A percentile compares a stretch with the other conserved stretches of the same genome.
Conservation (phyloP, 1,284 basidiomycete species). For the Ustilago hordei region DNA sequence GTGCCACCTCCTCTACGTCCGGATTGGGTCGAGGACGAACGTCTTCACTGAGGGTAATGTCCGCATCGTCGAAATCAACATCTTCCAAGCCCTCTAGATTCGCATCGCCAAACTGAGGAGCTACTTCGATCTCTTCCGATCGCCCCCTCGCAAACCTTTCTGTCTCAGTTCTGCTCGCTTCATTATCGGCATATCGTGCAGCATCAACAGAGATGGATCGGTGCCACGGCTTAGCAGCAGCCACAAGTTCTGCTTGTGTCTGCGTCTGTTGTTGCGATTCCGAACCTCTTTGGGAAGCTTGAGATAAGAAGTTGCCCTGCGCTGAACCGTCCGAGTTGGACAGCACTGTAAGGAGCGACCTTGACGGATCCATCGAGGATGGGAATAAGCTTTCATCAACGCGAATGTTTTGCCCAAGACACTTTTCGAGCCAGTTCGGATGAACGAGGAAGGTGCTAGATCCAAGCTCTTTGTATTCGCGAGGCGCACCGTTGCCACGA, state of each 20-base stretch:
- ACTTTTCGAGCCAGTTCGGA: constrained; percentile 50
- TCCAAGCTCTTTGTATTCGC: constrained; percentile 29
- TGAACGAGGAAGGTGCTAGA: constrained; percentile 30
- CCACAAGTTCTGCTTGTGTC: constrained; percentile 31
- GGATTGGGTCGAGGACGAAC: neutral
- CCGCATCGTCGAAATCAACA: constrained; percentile 27
- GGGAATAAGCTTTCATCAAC: constrained; percentile 51
- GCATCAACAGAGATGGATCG: constrained; percentile 47
- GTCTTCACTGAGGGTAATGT: constrained; percentile 35
- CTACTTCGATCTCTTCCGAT: constrained; percentile 21
- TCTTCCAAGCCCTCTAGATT: neutral
- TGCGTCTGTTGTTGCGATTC: constrained; percentile 9
- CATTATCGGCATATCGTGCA: constrained; percentile 1
- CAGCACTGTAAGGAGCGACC: constrained; percentile 35
- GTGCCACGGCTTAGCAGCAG: constrained; percentile 47
- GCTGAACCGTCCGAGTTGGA: constrained; percentile 48
- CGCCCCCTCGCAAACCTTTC: constrained; percentile 9
- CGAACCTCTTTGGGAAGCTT: constrained; percentile 26
- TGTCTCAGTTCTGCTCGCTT: neutral
- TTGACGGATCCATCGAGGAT: constrained; percentile 32
- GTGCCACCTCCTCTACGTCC: constrained; percentile 12
- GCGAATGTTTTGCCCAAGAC: constrained; percentile 35
- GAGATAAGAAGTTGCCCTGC: constrained; percentile 40
- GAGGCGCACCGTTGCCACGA: constrained; percentile 22
- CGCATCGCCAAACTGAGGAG: neutral